Evolutionary conservation across 2,329 filamentous ascomycete species (phyloP), one percentile per base, ranked within the genome.

Genomic region (Botryotinia convoluta): DNA sequence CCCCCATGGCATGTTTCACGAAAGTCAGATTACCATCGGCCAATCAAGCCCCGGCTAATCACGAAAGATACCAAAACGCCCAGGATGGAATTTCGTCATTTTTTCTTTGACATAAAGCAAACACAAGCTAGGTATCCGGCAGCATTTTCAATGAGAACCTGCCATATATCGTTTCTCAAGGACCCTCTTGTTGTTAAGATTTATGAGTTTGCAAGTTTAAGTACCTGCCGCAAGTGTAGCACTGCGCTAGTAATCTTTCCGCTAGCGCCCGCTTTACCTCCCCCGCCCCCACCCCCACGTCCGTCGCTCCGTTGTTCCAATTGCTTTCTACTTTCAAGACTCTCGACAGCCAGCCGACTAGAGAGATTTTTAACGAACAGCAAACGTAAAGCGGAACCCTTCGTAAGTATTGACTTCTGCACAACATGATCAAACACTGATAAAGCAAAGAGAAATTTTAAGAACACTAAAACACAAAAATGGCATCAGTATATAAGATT

Each of bases 401-500:
- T 14, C 2, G 64, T 67, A 67, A 54, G 64, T n/a, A 54, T 20
- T 35, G 51, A 12, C 2, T 39, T 14, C n/a, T n/a, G 12, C 48
- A 16, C 26, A 7, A 6, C 6, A 29, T 8, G 22, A 42, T 16
- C 22, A 42, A 29, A 42, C 7, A 57, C 64, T 68, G n/a, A 68
- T 57, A 4, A 26, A 18, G 22, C 4, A 26, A 6, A 39, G 22
- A 42, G 26, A 54, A n/a, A 18, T 42, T 42, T 42, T 26, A 3
- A 29, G 9, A 57, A 4, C 35, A 42, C 3, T 9, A 42, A 32
- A 57, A 1, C n/a, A 29, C 26, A 57, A 59, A 35, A 7, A 73
- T 73, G 71, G 71, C 65, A 26, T 35, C 54, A 51, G 26, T 61
- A 20, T 70, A 70, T 37, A 73, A 73, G 45, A 39, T 73, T 44